Evolutionary conservation across 352 stramenopile species (phyloP).

Genomic region (Globisporangium emineosum): DNA sequence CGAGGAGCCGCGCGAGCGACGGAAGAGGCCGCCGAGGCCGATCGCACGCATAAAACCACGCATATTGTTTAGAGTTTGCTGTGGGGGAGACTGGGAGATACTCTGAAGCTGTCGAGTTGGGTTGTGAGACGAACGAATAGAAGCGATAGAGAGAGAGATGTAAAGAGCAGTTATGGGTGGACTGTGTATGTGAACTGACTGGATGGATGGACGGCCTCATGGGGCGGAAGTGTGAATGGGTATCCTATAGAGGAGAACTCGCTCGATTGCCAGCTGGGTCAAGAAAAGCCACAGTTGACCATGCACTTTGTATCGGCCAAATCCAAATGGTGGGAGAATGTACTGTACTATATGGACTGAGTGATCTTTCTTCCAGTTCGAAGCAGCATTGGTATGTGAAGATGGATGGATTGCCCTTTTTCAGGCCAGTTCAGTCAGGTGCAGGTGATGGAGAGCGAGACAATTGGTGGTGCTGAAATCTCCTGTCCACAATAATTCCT

Average conservation of each 20-base stretch:
- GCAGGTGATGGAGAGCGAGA: neutral
- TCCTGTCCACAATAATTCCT: neutral
- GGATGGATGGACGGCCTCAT: conserved; percentile 27
- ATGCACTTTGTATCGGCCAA: neutral
- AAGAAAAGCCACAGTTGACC: neutral
- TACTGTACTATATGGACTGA: no score
- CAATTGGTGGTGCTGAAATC: neutral
- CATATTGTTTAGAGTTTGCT: conserved; percentile 34
- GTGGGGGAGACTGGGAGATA: conserved; percentile 15
- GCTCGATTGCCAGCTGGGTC: conserved; percentile 4
- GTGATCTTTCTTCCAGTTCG: conserved; percentile 1
- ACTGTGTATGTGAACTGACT: neutral
- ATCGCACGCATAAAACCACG: conserved; percentile 64
- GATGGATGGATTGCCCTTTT: neutral
- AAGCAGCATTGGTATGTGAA: neutral
- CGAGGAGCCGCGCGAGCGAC: conserved; percentile 15
- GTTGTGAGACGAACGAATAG: no score
- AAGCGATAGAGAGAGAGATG: conserved; percentile 1
- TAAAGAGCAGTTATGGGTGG: neutral
- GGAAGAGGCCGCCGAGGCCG: conserved; percentile 59
- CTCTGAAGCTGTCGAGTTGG: conserved; percentile 27
- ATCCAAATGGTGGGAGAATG: neutral
- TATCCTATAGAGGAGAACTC: conserved; percentile 5
- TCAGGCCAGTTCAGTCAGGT: neutral
- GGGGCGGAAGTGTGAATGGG: conserved; percentile 9